These are phyloP conservation scores for Backusella luteola DNA, from an alignment of 192 early-diverging fungal species.

Conservation along the genomic window DNA sequence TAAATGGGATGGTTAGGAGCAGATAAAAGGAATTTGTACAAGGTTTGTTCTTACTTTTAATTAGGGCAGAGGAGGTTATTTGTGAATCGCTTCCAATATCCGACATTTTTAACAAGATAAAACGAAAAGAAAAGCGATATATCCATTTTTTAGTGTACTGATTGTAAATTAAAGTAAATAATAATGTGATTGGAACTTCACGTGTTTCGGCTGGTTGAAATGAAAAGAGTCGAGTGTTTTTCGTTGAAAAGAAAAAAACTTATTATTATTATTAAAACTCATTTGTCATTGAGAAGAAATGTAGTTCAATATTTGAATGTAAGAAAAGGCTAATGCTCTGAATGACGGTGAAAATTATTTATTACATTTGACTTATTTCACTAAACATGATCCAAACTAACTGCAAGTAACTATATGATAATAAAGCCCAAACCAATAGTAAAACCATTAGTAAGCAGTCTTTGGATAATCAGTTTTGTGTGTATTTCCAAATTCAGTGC, in stretches of 20 bases:
- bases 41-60: not conserved
- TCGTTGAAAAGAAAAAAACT: no score
- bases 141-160: not conserved
- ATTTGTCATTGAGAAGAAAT: not conserved
- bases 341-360: not conserved
- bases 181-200: not conserved
- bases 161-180: not conserved
- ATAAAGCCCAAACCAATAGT: no score
- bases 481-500: no score
- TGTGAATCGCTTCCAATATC: slow-evolving; percentile 24
- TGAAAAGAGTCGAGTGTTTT: not conserved
- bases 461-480: no score
- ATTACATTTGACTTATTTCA: no score
- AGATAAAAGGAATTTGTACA: not conserved
- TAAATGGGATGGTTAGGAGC: not conserved
- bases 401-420: no score
- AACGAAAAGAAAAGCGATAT: not conserved
- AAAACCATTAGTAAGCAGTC: no score
- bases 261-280: not conserved
- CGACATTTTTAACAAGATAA: slow-evolving; percentile 15
- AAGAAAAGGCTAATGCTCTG: not conserved
- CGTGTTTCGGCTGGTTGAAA: not conserved
- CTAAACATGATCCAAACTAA: no score
- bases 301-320: no score
- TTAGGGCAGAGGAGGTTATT: slow-evolving; percentile 15